phyloP scores from a whole-genome alignment of 1,139 yeast species.

The Hyphopichia burtonii region DNA sequence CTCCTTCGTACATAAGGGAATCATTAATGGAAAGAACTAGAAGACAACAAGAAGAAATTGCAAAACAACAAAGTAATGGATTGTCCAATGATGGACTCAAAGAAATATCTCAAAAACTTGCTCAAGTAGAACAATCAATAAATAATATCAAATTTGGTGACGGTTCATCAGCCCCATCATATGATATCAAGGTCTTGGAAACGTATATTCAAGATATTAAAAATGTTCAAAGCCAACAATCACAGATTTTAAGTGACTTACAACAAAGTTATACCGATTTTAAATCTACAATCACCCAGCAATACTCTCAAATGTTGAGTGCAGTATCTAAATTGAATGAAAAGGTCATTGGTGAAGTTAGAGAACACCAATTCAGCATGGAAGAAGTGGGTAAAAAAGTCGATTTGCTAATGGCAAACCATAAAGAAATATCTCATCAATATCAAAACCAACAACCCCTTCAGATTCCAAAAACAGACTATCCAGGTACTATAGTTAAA shows the following conservation, averaged over 20 bases:
- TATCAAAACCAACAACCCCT: conserved; percentile 16
- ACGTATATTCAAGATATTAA: conserved; percentile 17
- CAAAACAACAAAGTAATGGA: conserved; percentile 6
- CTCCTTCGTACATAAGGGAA: conserved; percentile 29
- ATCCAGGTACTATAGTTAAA: conserved; percentile 22
- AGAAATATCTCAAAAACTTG: conserved; percentile 3
- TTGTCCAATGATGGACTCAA: conserved; percentile 1
- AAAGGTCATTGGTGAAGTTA: conserved; percentile 43
- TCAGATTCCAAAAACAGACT: neutral
- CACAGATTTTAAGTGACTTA: conserved; percentile 14
- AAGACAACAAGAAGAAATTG: conserved; percentile 21
- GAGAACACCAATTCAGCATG: conserved; percentile 41
- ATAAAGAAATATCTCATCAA: conserved; percentile 38
- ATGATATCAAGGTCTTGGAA: conserved; percentile 10
- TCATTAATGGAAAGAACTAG: conserved; percentile 41
- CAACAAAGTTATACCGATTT: conserved; percentile 21
- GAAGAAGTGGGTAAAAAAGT: conserved; percentile 39
- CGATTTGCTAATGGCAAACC: conserved; percentile 42
- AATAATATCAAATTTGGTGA: neutral
- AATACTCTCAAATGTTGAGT: conserved; percentile 33
- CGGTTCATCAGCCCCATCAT: conserved; percentile 4
- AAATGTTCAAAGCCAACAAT: conserved; percentile 15
- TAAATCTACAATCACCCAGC: conserved; percentile 27
- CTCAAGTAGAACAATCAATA: conserved; percentile 1
- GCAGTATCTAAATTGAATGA: conserved; percentile 37